Evolutionary conservation across 176 grass and related monocot species (phyloP), one percentile per base, ranked within the genome.

Genomic region (Dactylis glomerata): DNA sequence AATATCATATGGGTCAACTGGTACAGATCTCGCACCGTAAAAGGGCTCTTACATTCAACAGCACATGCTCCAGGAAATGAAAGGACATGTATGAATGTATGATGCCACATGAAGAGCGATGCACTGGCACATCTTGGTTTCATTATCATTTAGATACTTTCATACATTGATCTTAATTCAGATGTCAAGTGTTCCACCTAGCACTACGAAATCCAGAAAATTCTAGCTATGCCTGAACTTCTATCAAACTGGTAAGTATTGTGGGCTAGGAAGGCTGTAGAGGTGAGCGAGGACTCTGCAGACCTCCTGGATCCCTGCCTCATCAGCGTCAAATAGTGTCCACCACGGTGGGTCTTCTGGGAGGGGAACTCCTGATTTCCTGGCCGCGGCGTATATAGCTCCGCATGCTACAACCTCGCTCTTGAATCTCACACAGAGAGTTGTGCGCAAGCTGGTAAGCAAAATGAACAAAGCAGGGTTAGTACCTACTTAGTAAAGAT

Each of bases 321-420:
- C 80, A 50, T 91, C 80, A 4, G 86, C 83, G 65, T 86, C 88
- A 64, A 91, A 94, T n/a, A 86, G 78, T n/a, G 62, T 83, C 85
- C 75, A 86, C 86, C 88, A 91, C 10, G 54, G 54, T 10, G 20
- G 22, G 54, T 56, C 54, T 56, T 56, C 54, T 0, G 54, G 20
- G 22, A 56, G 54, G 54, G 22, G 54, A 56, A 56, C 22, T 56
- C 54, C 54, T 3, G 22, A 3, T 24, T 22, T 56, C 54, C 54
- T 65, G 15, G 62, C 30, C 23, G 9, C 10, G 3, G 55, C 55
- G 55, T 26, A 58, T 0, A 26, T 58, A 26, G 26, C 22, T 26
- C 54, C 54, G 20, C 54, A 23, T 0, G 54, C 54, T 9, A 56
- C 54, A 3, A 56, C 54, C 22, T 56, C 54, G 0, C 2, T 16